Conservation (phyloP, 2,329 filamentous ascomycete species). For the Cladosporium sp. region DNA sequence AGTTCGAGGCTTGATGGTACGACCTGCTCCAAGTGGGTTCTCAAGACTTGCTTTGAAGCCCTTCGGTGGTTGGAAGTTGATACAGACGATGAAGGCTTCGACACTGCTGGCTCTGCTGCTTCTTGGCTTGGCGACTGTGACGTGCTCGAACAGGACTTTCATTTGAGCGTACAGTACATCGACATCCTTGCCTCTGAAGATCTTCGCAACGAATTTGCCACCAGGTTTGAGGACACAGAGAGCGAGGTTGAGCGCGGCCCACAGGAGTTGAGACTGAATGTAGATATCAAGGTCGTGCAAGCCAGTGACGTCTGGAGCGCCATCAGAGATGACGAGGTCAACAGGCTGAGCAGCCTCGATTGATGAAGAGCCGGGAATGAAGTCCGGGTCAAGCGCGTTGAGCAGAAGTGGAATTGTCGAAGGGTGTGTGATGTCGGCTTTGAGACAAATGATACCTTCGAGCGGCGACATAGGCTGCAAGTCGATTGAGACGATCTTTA, state of each 20-base stretch:
- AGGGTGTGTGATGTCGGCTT: constrained; percentile 95
- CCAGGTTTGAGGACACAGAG: constrained; percentile 88
- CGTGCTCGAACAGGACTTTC: constrained; percentile 81
- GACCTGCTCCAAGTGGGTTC: constrained; percentile 65
- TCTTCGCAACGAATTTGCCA: constrained; percentile 96
- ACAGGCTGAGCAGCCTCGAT: constrained; percentile 66
- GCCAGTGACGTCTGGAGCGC: constrained; percentile 92
- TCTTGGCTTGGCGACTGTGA: constrained; percentile 87
- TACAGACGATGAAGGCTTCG: constrained; percentile 93
- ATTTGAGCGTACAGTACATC: constrained; percentile 92
- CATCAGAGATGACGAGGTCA: constrained; percentile 91
- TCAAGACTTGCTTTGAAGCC: constrained; percentile 74
- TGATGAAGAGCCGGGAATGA: constrained; percentile 32
- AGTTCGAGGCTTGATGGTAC: constrained; percentile 40
- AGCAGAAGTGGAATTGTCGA: constrained; percentile 88
- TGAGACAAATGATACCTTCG: constrained; percentile 84
- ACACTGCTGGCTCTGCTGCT: constrained; percentile 94
- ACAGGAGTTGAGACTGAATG: constrained; percentile 91
- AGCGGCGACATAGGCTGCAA: constrained; percentile 93
- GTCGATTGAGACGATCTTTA: constrained; percentile 94
- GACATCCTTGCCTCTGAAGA: constrained; percentile 92
- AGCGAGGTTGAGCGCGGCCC: constrained; percentile 87
- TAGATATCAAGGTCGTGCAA: constrained; percentile 98
- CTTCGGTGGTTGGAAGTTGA: constrained; percentile 76
- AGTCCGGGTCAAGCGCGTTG: constrained; percentile 72